Evolutionary conservation across 495 filamentous ascomycete species (phyloP), one percentile per base, ranked within the genome.

Genomic region (Aspergillus avenaceus): DNA sequence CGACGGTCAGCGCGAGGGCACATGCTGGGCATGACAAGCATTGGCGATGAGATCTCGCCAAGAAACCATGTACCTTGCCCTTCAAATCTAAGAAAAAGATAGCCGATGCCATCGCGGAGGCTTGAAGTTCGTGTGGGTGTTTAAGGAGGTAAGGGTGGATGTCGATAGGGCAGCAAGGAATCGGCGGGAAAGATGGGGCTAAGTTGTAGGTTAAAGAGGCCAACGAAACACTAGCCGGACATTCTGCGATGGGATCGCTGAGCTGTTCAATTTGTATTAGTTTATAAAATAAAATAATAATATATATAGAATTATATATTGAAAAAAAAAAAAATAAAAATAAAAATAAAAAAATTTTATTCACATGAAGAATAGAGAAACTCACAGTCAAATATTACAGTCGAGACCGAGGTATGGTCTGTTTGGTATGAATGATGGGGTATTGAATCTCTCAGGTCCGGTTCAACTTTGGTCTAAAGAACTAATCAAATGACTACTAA

Each of bases 71-170:
- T 70, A 93, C 90, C 86, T 99, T 99, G 86, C 95, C 95, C 87
- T 99, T 99, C 47, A 99, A 80, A 71, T 99, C 95, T 60, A 99
- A 86, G 69, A 99, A 99, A 80, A 99, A 99, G 65, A 99, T 66
- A 36, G 95, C 95, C 46, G 95, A 99, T 55, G 93, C 93, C 95
- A 97, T 99, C 64, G 62, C 78, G 64, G 58, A 45, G 50, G 52
- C 34, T 57, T 37, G 28, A 31, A 38, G 45, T 22, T 32, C 22
- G 57, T 54, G 52, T 61, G 51, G 54, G 63, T 49, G 53, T 55
- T n/a, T 31, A 45, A 40, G 50, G 44, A 50, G 44, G 55, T 13
- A 22, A 50, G 34, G 43, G 22, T 40, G 19, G 38, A 24, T 13
- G 28, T 47, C 25, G 45, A 48, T 54, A 52, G 52, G 49, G 59